These are phyloP conservation scores for Botryotinia calthae DNA, from an alignment of 2,329 filamentous ascomycete genomes.

Conservation along the genomic window DNA sequence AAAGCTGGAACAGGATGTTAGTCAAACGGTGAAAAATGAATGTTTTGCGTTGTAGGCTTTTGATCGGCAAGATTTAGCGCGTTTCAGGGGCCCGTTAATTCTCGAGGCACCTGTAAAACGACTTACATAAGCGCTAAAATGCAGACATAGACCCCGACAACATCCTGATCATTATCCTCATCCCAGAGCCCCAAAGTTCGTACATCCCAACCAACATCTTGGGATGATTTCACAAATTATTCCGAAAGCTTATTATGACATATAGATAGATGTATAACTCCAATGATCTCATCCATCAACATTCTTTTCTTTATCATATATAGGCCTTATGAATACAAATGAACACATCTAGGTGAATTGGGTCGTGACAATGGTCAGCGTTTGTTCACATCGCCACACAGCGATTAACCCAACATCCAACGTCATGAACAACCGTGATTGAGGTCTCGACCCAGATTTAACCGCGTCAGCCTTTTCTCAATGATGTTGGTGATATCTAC, in stretches of 20 bases:
- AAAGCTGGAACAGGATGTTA: not conserved
- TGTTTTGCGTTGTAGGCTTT: not conserved
- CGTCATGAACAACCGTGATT: not conserved
- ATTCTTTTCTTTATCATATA: too few relatives aligned
- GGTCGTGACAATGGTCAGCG: not conserved
- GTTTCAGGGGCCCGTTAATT: not conserved
- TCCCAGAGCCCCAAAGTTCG: not conserved
- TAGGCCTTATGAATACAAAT: too few relatives aligned
- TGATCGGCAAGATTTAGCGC: not conserved
- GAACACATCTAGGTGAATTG: not conserved
- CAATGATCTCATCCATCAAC: not conserved
- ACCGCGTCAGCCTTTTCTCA: not conserved
- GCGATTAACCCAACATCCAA: conserved; percentile 3
- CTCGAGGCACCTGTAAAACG: not conserved
- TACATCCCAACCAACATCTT: not conserved
- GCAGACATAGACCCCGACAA: not conserved
- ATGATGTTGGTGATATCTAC: not conserved
- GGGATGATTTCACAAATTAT: not conserved
- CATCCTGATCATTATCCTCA: not conserved
- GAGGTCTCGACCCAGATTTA: not conserved
- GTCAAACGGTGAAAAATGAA: not conserved
- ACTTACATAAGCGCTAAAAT: not conserved
- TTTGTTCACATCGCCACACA: not conserved
- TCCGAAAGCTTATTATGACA: not conserved
- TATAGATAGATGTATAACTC: not conserved